Evolutionary conservation across 768 basidiomycete genomes (phyloP), one percentile per base, ranked within the genome.

Genomic region (Kockovaella imperatae): DNA sequence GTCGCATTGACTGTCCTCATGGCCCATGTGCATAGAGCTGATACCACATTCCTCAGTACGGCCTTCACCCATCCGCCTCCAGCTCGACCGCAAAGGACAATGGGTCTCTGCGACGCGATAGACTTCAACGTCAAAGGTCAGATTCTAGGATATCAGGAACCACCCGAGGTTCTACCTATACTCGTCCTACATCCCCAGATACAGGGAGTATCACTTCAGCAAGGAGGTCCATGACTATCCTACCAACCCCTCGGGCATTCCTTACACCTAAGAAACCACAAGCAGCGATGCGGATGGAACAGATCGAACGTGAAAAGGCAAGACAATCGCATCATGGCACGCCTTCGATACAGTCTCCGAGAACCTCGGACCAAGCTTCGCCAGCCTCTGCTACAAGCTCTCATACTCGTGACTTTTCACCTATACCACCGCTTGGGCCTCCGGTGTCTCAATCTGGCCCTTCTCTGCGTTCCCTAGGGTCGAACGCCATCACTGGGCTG

Each of bases 181-280:
- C 53, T 35, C 46, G 45, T 25, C 32, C 52, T 1, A 47, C 42
- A 4, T 50, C 49, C 23, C 35, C 44, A 15, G 31, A 28, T 26
- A 47, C 42, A n/a, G 8, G 46, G 10, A 15, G 26, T n/a, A 3
- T 24, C 29, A 38, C 47, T 24, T 35, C 47, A 7, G 42, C 52
- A 4, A 45, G 42, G n/a, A n/a, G n/a, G n/a, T n/a, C n/a, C n/a
- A n/a, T n/a, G n/a, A n/a, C n/a, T n/a, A n/a, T 4, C 0, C 47
- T 61, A 31, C 64, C 57, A 3, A 58, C 50, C 11, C 57, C 59
- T n/a, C 47, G 46, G 25, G 59, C 45, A 3, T 61, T 56, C 32
- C 36, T 57, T 11, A 49, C 47, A n/a, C 62, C 59, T 5, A 63
- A 59, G 38, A 63, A 67, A 44, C 57, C 62, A 2, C 45, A 41